These are phyloP conservation scores for Neonothopanus nambi DNA, from an alignment of 1,284 basidiomycete genomes.

Conservation along the genomic window DNA sequence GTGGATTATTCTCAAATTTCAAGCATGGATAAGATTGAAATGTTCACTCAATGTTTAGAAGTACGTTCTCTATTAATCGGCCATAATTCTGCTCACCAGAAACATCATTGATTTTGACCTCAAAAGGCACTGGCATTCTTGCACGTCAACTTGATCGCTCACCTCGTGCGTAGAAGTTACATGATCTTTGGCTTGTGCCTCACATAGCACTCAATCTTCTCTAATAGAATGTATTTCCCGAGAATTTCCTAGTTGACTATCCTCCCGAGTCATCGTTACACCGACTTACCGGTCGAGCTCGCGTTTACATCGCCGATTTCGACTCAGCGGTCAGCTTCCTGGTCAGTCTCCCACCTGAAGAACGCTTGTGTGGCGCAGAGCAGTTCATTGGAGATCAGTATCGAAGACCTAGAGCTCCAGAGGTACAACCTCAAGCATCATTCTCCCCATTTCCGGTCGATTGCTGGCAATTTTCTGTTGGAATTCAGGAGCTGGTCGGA, in stretches of 20 bases:
- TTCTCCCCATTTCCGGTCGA: constrained; percentile 9
- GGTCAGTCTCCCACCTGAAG: neutral
- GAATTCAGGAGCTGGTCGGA: neutral
- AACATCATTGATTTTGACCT: no score
- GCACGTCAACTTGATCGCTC: constrained; percentile 2
- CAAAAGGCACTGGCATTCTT: constrained; percentile 3
- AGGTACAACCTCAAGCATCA: neutral
- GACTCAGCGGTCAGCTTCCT: neutral
- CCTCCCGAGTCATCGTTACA: neutral
- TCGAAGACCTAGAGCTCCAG: neutral
- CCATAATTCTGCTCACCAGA: no score
- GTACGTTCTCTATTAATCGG: neutral
- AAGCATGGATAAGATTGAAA: neutral
- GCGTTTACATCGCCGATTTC: constrained; percentile 4
- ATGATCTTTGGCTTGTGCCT: neutral
- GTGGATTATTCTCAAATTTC: neutral
- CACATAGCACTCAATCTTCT: neutral
- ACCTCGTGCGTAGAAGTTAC: neutral
- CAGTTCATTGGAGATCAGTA: neutral
- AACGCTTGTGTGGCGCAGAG: neutral
- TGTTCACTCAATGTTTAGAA: constrained; percentile 4
- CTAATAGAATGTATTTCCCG: constrained; percentile 1
- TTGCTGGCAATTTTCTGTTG: constrained; percentile 4
- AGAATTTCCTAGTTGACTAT: constrained; percentile 2
- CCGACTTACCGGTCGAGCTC: neutral